A percentile compares a stretch with the other conserved stretches of the same genome.
These are phyloP conservation scores for Heterobasidion occidentale DNA, from an alignment of 1,284 basidiomycete species.

Conservation along the genomic window DNA sequence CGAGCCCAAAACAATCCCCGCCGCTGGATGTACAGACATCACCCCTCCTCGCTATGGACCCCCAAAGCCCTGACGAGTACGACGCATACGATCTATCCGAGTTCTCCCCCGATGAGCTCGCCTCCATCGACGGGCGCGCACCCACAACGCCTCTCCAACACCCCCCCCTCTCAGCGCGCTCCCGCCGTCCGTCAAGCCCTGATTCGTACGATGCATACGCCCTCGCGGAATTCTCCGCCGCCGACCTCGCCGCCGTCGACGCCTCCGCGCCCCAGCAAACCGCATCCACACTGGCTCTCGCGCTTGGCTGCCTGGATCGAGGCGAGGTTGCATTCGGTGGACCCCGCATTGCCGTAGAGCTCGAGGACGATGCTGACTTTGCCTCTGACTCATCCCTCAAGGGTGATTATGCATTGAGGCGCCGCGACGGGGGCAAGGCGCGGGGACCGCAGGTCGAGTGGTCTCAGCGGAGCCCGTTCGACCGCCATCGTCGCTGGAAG, in stretches of 20 bases:
- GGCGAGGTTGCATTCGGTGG: constrained; percentile 3
- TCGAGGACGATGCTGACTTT: constrained; percentile 8
- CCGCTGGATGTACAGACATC: too few relatives aligned
- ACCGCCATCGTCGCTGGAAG: constrained; percentile 14
- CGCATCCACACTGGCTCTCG: neutral
- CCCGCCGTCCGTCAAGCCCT: too few relatives aligned
- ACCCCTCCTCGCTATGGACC: too few relatives aligned
- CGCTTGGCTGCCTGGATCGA: neutral
- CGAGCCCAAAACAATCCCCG: neutral
- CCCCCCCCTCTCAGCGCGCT: too few relatives aligned
- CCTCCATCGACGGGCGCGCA: constrained; percentile 33
- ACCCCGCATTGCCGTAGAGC: constrained; percentile 7
- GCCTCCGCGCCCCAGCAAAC: neutral
- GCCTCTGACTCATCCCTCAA: constrained; percentile 3
- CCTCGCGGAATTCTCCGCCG: constrained; percentile 33
- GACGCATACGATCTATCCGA: constrained; percentile 45
- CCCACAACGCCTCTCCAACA: neutral
- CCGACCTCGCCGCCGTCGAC: constrained; percentile 34
- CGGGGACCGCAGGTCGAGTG: neutral
- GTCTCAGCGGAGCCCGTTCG: constrained; percentile 14
- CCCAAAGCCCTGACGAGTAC: constrained; percentile 17
- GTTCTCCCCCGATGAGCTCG: constrained; percentile 52
- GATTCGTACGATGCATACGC: too few relatives aligned
- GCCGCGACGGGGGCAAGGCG: neutral
- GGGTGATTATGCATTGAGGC: neutral